Conservation (phyloP, 345 rosid genomes). For the Gossypium anomalum region DNA sequence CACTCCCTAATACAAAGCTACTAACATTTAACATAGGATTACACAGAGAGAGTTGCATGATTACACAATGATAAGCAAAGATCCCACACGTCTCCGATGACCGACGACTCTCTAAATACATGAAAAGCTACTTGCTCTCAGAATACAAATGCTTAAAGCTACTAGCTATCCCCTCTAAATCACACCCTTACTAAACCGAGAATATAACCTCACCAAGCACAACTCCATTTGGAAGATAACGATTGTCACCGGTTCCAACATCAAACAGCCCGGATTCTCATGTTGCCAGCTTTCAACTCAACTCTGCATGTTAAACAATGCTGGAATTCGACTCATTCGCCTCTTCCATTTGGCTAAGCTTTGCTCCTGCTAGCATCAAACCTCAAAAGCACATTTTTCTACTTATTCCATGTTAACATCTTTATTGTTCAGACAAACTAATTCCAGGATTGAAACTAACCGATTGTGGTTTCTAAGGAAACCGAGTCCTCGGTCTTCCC, state of each 20-base stretch:
- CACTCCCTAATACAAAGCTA: background rate
- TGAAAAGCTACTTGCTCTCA: background rate
- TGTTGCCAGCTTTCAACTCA: conserved; percentile 47
- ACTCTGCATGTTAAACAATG: conserved; percentile 32
- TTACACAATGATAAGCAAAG: background rate
- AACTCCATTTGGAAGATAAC: background rate
- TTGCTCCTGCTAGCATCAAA: background rate
- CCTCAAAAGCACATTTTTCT: background rate
- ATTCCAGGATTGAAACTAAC: conserved; percentile 15
- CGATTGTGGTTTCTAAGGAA: conserved; percentile 4
- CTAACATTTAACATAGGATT: background rate
- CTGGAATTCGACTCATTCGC: conserved; percentile 30
- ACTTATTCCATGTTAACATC: conserved; percentile 31
- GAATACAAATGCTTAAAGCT: background rate
- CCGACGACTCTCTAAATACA: background rate
- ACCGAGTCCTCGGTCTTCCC: conserved; percentile 15
- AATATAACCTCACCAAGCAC: background rate
- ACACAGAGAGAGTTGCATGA: background rate
- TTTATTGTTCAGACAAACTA: conserved; percentile 30
- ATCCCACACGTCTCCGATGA: background rate
- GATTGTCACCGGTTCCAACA: background rate
- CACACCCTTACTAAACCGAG: no score
- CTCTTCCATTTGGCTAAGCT: background rate
- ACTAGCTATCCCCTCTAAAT: background rate
- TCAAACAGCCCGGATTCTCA: conserved; percentile 42